Conservation (phyloP, 768 basidiomycete species). For the Ramaria sp. region DNA sequence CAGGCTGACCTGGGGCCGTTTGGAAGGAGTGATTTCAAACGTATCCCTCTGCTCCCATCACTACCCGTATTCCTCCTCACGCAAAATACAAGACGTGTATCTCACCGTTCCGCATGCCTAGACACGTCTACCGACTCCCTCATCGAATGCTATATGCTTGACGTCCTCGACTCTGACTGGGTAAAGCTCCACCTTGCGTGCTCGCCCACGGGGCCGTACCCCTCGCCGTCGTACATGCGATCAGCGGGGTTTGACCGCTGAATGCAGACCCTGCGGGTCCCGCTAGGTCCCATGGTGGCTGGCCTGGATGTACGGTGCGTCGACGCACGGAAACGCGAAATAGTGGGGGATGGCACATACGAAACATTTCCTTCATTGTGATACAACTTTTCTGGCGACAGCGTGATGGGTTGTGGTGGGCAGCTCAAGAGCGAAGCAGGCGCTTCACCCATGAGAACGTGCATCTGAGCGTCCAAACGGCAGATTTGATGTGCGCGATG, state of each 20-base stretch:
- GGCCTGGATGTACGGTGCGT: conserved; percentile 2
- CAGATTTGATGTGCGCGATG: not conserved
- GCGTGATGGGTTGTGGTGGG: not conserved
- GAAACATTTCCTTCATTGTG: not conserved
- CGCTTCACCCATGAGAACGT: not conserved
- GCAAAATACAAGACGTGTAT: conserved; percentile 7
- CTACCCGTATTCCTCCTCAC: not conserved
- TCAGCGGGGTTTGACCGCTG: conserved; percentile 2
- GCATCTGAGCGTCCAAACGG: not conserved
- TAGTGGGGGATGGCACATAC: not conserved
- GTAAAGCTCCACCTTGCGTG: conserved; percentile 5
- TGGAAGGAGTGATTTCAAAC: not conserved
- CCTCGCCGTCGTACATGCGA: conserved; percentile 5
- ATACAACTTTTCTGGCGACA: not conserved
- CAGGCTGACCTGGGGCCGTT: too few relatives aligned
- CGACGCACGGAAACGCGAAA: conserved; percentile 7
- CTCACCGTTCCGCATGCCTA: conserved; percentile 4
- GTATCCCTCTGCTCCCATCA: too few relatives aligned
- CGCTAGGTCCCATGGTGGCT: not conserved
- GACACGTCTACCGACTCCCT: conserved; percentile 6
- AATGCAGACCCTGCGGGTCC: conserved; percentile 5
- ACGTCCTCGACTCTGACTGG: conserved; percentile 3
- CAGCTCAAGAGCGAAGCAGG: not conserved
- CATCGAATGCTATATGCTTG: conserved; percentile 2
- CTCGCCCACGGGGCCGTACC: not conserved